Conservation (phyloP, 371 early-diverging fungal species). For the Haplosporangium sp. region DNA sequence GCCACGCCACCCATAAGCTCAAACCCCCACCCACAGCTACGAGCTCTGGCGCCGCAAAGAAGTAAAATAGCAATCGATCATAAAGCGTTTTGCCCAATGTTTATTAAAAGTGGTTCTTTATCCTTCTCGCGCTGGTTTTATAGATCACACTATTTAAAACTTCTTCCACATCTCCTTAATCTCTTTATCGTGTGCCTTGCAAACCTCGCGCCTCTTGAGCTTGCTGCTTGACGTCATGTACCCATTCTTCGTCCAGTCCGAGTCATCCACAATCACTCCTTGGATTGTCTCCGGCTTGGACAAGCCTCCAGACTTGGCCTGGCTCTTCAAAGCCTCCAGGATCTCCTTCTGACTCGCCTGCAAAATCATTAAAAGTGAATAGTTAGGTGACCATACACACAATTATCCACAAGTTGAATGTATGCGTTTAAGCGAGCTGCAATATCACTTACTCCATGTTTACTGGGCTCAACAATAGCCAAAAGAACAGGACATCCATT, state of each 20-base stretch:
- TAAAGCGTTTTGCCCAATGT: background rate
- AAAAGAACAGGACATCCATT: conserved; percentile 69
- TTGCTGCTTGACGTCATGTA: conserved; percentile 70
- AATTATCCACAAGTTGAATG: too few relatives aligned
- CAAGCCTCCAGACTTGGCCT: conserved; percentile 59
- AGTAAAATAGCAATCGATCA: too few relatives aligned
- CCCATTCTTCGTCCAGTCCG: conserved; percentile 64
- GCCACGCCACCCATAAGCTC: too few relatives aligned
- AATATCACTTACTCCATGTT: conserved; percentile 45
- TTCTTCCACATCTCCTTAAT: conserved; percentile 60
- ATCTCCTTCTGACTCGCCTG: conserved; percentile 56
- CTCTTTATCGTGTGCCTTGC: conserved; percentile 61
- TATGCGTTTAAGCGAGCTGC: background rate
- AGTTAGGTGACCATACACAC: background rate
- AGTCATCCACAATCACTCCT: conserved; percentile 60
- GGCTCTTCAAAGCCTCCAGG: conserved; percentile 59
- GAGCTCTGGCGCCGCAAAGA: too few relatives aligned
- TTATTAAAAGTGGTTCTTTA: background rate
- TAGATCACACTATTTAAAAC: conserved; percentile 16
- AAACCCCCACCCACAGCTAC: too few relatives aligned
- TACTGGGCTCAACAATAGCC: conserved; percentile 75
- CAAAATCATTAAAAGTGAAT: background rate
- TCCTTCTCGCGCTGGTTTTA: background rate
- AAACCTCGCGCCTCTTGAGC: conserved; percentile 65
- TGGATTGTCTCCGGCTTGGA: conserved; percentile 63